Evolutionary conservation across 2,329 filamentous ascomycete genomes (phyloP), one percentile per base, ranked within the genome.

Genomic region (Taxawa tesnikishii): DNA sequence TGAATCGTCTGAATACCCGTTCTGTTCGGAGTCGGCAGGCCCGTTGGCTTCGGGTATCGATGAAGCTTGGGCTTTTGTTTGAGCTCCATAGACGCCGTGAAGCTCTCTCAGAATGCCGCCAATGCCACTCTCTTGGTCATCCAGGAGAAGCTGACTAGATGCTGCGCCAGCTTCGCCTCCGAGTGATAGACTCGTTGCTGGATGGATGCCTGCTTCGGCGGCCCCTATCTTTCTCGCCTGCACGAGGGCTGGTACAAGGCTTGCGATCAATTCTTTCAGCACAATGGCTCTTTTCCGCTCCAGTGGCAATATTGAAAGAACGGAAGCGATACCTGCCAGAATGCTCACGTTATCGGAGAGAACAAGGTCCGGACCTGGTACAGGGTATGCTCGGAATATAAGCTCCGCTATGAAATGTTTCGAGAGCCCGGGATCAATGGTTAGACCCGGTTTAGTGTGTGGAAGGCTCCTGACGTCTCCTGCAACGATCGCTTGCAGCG

Each of bases 151-250:
- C n/a, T 23, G 19, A 23, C 19, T n/a, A 8, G 19, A 23, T 23
- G n/a, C 8, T 23, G 19, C 19, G 19, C 19, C 19, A 8, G 17
- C 7, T 2, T 6, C 45, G 41, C 75, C 79, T 17, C 90, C 61
- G 9, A 79, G 77, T 15, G 84, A 77, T 31, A 94, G 62, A 0
- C 84, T 87, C 7, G 88, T 84, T 12, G 88, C 88, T 25, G 90
- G 90, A 57, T 96, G 88, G 21, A 98, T 83, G 3, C 88, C 90
- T 48, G 90, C 83, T 50, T 96, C 90, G n/a, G 90, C 87, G 25
- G 90, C 90, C 18, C 88, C 88, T 29, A 88, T 71, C 28, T 92
- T 94, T 24, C 90, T 73, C 11, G 90, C 90, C 55, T 94, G 84
- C 4, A 94, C 79, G 6, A 98, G 67, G 3, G 83, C 85, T 19